phyloP scores from a whole-genome alignment of 1,284 basidiomycete species.

The Apiotrichum akiyoshidainum region DNA sequence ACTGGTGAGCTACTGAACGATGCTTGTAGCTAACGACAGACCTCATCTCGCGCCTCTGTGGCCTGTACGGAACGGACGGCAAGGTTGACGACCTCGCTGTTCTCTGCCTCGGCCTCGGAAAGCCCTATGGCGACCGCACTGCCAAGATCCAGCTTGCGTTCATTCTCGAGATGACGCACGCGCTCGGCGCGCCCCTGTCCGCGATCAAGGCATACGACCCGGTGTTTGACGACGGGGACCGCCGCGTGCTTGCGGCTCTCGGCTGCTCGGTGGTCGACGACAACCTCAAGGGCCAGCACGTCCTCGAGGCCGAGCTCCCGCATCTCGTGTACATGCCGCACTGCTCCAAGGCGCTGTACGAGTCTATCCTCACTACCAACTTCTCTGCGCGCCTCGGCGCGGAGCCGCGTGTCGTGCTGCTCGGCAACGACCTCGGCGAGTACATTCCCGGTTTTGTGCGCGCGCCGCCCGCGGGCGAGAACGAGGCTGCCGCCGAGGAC shows the following conservation, averaged over 20 bases:
- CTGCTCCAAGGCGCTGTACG: conserved; percentile 42
- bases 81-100: conserved; percentile 13
- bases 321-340: conserved; percentile 46
- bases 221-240: conserved; percentile 37
- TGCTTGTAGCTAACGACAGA: conserved; percentile 4
- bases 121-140: conserved; percentile 37
- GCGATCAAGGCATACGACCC: conserved; percentile 39
- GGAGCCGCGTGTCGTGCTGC: conserved; percentile 22
- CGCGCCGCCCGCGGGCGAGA: neutral
- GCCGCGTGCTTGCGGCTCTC: conserved; percentile 23
- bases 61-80: neutral
- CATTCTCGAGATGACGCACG: conserved; percentile 19
- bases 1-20: conserved; percentile 20
- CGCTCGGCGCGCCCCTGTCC: conserved; percentile 11
- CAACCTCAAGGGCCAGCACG: conserved; percentile 36
- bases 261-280: conserved; percentile 27
- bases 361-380: conserved; percentile 35
- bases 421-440: conserved; percentile 45
- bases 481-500: conserved; percentile 7
- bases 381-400: conserved; percentile 22
- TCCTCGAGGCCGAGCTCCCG: conserved; percentile 14
- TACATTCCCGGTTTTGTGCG: conserved; percentile 36
- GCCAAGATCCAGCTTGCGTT: conserved; percentile 47
- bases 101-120: conserved; percentile 43
- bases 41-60: conserved; percentile 3